phyloP scores from a whole-genome alignment of 2,329 filamentous ascomycete species.

The Lecanicillium sp. region DNA sequence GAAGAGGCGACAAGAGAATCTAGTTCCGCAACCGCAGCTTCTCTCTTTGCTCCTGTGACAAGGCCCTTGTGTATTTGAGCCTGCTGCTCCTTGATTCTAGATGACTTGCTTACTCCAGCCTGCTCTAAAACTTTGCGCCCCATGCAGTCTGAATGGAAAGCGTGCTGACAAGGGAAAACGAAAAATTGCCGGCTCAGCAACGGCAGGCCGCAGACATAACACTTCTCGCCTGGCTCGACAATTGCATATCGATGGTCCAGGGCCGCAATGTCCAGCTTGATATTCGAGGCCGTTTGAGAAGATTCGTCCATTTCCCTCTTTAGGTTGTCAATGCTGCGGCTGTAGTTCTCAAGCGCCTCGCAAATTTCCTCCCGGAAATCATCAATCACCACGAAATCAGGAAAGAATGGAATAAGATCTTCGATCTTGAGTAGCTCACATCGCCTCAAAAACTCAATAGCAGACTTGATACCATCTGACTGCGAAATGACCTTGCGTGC shows the following conservation, averaged over 20 bases:
- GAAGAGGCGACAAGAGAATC: slow-evolving; percentile 86
- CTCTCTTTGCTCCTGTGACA: slow-evolving; percentile 62
- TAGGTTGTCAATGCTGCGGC: slow-evolving; percentile 77
- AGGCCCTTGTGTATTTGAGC: slow-evolving; percentile 71
- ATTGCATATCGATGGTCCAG: slow-evolving; percentile 90
- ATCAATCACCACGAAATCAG: slow-evolving; percentile 96
- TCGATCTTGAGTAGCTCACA: slow-evolving; percentile 92
- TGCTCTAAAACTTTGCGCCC: slow-evolving; percentile 79
- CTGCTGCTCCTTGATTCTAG: slow-evolving; percentile 80
- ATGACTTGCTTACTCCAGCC: slow-evolving; percentile 65
- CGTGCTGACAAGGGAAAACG: slow-evolving; percentile 96
- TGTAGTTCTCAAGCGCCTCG: slow-evolving; percentile 85
- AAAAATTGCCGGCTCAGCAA: slow-evolving; percentile 90
- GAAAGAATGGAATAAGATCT: slow-evolving; percentile 96
- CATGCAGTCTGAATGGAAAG: slow-evolving; percentile 93
- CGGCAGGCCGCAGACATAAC: slow-evolving; percentile 80
- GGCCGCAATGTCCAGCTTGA: slow-evolving; percentile 79
- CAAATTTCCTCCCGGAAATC: slow-evolving; percentile 99
- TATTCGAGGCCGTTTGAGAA: slow-evolving; percentile 79
- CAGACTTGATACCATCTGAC: slow-evolving; percentile 79
- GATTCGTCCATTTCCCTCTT: slow-evolving; percentile 95
- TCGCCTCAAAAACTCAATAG: slow-evolving; percentile 86
- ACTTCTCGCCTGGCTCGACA: slow-evolving; percentile 91
- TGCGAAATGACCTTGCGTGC: slow-evolving; percentile 89
- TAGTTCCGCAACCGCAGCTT: slow-evolving; percentile 78